Evolutionary conservation across 75 land plant species (phyloP), one percentile per base, ranked within the genome.

Genomic region (Chamaecyparis obtusa): DNA sequence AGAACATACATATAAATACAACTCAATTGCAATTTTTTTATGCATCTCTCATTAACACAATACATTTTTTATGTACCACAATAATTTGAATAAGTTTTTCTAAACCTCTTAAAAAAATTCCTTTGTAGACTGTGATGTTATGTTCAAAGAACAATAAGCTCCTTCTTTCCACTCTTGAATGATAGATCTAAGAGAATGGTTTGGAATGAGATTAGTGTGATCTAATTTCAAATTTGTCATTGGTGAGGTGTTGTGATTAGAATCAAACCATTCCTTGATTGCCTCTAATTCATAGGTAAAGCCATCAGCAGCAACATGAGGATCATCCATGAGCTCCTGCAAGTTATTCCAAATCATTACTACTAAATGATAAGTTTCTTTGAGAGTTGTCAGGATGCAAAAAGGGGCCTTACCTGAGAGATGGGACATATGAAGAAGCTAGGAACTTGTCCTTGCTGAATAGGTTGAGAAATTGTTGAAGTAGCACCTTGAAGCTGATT

Each of bases 381-480:
- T 7, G 69, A 36, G 16, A 83, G 24, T 41, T 37, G n/a, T 15
- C 13, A 55, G 54, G 24, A 36, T 55, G 16, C 8, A 27, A 41
- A 30, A 37, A 36, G 35, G n/a, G 0, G 33, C n/a, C 51, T 89
- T 79, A 92, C 95, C 95, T 90, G 84, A 78, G 88, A 87, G 14
- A 93, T 89, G 17, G 95, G 95, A 74, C 93, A 93, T 24, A 93
- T 54, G 84, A 93, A 92, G 57, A 89, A 88, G 83, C 48, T 84
- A 44, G 92, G 92, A 56, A 89, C 85, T 3, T 19, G 60, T 1
- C 48, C 17, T 33, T 55, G 79, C 11, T 60, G 55, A 35, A 76
- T 16, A 51, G 83, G 83, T 41, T 49, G 10, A 46, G 83, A 33
- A 15, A 17, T 17, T 46, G 80, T 46, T 77, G 83, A 54, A 9